Evolutionary conservation across 345 rosid species (phyloP), one percentile per base, ranked within the genome.

Genomic region (Populus alba): DNA sequence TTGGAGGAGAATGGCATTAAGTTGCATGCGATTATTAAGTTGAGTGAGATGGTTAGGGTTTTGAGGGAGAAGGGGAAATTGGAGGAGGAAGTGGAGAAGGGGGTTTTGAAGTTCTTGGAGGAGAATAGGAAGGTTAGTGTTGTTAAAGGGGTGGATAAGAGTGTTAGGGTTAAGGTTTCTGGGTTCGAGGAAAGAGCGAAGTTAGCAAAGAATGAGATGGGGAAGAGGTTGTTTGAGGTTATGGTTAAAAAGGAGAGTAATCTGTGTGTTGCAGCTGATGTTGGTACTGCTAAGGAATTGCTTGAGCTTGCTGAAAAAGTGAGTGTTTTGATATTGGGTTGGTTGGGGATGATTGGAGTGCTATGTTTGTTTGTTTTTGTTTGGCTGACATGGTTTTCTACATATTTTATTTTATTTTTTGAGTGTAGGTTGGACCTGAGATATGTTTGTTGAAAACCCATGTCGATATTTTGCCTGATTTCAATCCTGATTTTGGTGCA

Each of bases 201-300:
- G 73, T 17, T 96, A 72, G 83, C 88, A 0, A 94, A 85, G 92
- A 96, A 94, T 83, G 89, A 90, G 3, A 86, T 87, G 2, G 99
- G 97, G 77, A 96, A 87, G 85, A 92, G 85, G 80, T 75, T 92
- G 57, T 96, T 88, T 85, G 97, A 92, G 77, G 80, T 94, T 57
- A 96, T 96, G 99, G 82, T 89, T 76, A 84, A 86, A 89, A 96
- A 96, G 76, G 89, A 94, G 86, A 94, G 91, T 25, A 94, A 94
- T 87, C 88, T 96, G 43, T 96, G 99, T 72, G 84, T 96, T 75
- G 99, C 99, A 51, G 99, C 98, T 35, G 99, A 95, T 81, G 99
- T 96, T 73, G 95, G 92, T 22, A 92, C 98, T 43, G 97, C 97
- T 5, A 88, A 89, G 25, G 97, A 96, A 81, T 87, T 96, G 90